These are phyloP conservation scores for Amaranthus cruentus DNA, from an alignment of 148 eudicot genomes.

Conservation along the genomic window DNA sequence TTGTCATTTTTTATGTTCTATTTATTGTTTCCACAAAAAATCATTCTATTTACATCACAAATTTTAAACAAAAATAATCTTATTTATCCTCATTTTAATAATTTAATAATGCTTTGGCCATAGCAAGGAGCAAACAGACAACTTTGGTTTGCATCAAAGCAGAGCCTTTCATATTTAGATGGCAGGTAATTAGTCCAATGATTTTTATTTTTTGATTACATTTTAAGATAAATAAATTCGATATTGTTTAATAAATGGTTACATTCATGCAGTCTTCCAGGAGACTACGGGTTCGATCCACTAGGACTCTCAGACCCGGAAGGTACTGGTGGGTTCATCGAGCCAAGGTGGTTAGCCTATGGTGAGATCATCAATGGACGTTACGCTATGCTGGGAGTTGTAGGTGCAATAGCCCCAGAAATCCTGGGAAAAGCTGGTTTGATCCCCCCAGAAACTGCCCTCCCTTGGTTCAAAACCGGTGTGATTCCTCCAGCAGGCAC, in stretches of 20 bases:
- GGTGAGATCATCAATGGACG: slow-evolving; percentile 97
- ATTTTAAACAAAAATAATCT: too few species aligned
- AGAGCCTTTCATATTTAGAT: slow-evolving; percentile 92
- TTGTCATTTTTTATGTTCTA: too few species aligned
- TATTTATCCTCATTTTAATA: too few species aligned
- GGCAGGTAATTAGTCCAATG: slow-evolving; percentile 44
- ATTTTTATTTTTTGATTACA: background rate
- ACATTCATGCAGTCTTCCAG: slow-evolving; percentile 63
- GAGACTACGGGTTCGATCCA: slow-evolving; percentile 96
- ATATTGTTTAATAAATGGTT: background rate
- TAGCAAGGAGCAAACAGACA: slow-evolving; percentile 93
- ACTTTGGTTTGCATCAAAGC: slow-evolving; percentile 97
- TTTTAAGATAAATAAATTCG: too few species aligned
- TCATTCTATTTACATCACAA: too few species aligned
- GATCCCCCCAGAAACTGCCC: slow-evolving; percentile 86
- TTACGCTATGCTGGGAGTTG: slow-evolving; percentile 86
- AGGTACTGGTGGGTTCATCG: slow-evolving; percentile 98
- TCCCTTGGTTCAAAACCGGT: slow-evolving; percentile 96
- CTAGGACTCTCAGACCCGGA: slow-evolving; percentile 97
- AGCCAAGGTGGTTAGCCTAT: slow-evolving; percentile 94
- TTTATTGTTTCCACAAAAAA: too few species aligned
- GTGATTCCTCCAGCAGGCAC: slow-evolving; percentile 96
- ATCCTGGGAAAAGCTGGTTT: slow-evolving; percentile 79
- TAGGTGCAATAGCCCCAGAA: slow-evolving; percentile 84
- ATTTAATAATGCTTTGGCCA: too few species aligned